Evolutionary conservation across 805 yeast species (phyloP), one percentile per base, ranked within the genome.

Genomic region (Scheffersomyces amazonensis): DNA sequence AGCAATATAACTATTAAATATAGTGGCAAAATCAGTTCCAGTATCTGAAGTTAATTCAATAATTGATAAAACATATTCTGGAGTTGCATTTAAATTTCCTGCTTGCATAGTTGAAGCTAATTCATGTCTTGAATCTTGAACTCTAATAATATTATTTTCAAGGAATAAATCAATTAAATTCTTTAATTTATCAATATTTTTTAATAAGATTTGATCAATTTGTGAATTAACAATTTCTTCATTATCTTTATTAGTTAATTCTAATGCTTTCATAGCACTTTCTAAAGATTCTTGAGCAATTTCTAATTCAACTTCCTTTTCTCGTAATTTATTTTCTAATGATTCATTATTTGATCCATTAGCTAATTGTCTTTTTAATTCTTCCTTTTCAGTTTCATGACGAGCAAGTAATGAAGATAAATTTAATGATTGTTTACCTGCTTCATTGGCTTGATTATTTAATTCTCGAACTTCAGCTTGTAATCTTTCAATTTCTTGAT

Each of bases 31-130:
- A 28, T 83, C 90, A 5, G 90, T 86, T 0, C 90, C 88, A 12
- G 76, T 66, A 28, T 80, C 76, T 0, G 87, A 76, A 15, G 83
- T 74, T 46, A 81, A 75, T 54, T 89, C 96, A 44, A 82, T 67
- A 29, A 86, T 66, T 0, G 91, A 81, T 24, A 81, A 64, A 16
- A 83, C 60, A 49, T 77, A 82, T 46, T 76, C 81, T 2, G 91
- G 86, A 0, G 91, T 76, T 2, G 93, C 73, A 55, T 80, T 81
- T 47, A 80, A 78, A 54, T 85, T 86, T 39, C 93, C 93, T 3
- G 88, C 87, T 59, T 84, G 87, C 78, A 83, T 77, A 21, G 93
- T 87, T 4, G 90, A 82, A 39, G 80, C 82, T 43, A 87, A 66
- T 50, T 82, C 88, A 52, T 76, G 82, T 29, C 76, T 65, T 0